These are phyloP conservation scores for Parastagonospora avenae DNA, from an alignment of 2,329 filamentous ascomycete genomes.

Conservation along the genomic window DNA sequence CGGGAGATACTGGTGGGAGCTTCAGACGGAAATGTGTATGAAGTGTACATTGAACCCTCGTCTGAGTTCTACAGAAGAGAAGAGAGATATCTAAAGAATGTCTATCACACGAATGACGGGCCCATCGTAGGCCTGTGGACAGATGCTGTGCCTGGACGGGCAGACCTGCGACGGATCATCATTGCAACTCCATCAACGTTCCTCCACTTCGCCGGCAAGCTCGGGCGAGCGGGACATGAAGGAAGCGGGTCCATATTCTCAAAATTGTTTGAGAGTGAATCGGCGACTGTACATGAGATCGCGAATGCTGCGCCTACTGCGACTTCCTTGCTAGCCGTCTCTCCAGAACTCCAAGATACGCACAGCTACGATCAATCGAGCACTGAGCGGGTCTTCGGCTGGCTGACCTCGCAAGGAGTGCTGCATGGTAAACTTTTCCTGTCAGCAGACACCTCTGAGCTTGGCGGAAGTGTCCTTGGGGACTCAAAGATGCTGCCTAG, in stretches of 20 bases:
- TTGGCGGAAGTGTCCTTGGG: constrained; percentile 76
- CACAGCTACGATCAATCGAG: constrained; percentile 57
- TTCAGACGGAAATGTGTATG: constrained; percentile 93
- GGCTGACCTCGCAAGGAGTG: constrained; percentile 86
- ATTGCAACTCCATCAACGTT: constrained; percentile 79
- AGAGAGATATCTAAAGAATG: constrained; percentile 84
- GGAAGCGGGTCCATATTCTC: constrained; percentile 85
- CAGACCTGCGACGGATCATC: constrained; percentile 77
- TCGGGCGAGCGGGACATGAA: constrained; percentile 74
- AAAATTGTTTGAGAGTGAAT: constrained; percentile 85
- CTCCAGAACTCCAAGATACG: constrained; percentile 69
- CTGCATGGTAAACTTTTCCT: constrained; percentile 81
- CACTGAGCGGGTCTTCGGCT: constrained; percentile 80
- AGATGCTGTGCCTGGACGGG: constrained; percentile 70
- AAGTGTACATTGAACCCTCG: constrained; percentile 91
- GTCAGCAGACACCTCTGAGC: constrained; percentile 63
- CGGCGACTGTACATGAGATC: constrained; percentile 76
- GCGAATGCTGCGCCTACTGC: constrained; percentile 63
- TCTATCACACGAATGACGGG: constrained; percentile 82
- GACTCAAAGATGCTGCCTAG: constrained; percentile 78
- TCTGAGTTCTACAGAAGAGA: constrained; percentile 95
- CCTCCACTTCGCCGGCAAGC: constrained; percentile 79
- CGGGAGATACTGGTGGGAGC: constrained; percentile 91
- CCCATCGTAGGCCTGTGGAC: constrained; percentile 86
- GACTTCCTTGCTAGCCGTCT: constrained; percentile 72